Evolutionary conservation across 2,329 filamentous ascomycete species (phyloP), one percentile per base, ranked within the genome.

Genomic region (Simplicillium sp.): DNA sequence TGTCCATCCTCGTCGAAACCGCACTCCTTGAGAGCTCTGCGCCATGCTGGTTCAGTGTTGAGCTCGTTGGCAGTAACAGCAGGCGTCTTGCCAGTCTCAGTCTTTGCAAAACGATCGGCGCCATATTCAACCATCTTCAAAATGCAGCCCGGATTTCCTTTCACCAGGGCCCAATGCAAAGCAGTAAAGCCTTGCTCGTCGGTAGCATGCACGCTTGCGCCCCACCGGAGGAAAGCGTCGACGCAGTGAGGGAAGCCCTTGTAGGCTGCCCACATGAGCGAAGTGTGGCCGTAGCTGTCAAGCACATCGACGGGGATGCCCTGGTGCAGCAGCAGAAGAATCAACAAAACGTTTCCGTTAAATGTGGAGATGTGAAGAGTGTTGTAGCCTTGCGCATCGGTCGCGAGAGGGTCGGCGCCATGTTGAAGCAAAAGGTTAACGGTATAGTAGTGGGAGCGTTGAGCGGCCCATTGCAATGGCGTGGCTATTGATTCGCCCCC

Each of bases 241-340:
- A 97, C 90, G 52, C 87, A 94, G 36, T 84, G 81, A 0, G 90
- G 87, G 58, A 83, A 96, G 29, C 94, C 92, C 64, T 98, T 98
- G 68, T 98, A 98, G 13, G 90, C 90, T 14, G 92, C 87, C 92
- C 92, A 98, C 92, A 98, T 98, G 46, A 98, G 72, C 45, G 83
- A 84, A 1, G 92, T 97, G 62, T 98, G 94, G 6, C 89, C 87
- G 57, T 88, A 90, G 38, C 79, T 78, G 63, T 98, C 92, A 40
- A 83, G 73, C 6, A 92, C 84, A 58, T 98, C 92, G 46, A 98
- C 87, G 13, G 88, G 87, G 45, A 98, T 92, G 56, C 92, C 88
- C 57, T 96, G 89, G 65, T 98, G 92, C 17, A 98, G 75, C 7
- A 98, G 77, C 1, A 98, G 75, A 38, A 89, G 80, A 20, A 98